A percentile compares a stretch with the other conserved stretches of the same genome.
Evolutionary conservation across 805 yeast species (phyloP).

Genomic region (Spathaspora gorwiae): DNA sequence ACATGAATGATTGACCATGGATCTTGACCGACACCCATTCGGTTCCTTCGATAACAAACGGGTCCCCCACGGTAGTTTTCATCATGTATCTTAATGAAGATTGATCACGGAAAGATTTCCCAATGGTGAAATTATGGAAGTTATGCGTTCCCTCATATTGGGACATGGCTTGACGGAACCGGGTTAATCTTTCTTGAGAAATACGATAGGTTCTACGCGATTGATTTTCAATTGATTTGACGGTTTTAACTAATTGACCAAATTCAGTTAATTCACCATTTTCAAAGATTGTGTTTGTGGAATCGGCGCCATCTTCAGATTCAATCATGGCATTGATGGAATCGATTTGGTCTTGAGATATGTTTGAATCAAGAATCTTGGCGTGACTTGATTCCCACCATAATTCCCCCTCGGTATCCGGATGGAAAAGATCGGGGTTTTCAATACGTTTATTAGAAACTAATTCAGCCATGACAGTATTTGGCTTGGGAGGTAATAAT

Average conservation of each 20-base stretch:
- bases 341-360: constrained; percentile 6
- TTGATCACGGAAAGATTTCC: constrained; percentile 78
- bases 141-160: constrained; percentile 84
- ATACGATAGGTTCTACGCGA: constrained; percentile 69
- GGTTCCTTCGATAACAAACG: constrained; percentile 86
- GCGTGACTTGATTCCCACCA: constrained; percentile 63
- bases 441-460: constrained; percentile 49
- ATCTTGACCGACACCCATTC: constrained; percentile 96
- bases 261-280: constrained; percentile 30
- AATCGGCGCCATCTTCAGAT: constrained; percentile 10
- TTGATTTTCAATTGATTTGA: constrained; percentile 60
- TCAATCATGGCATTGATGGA: constrained; percentile 1
- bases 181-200: constrained; percentile 53
- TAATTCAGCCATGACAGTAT: constrained; percentile 57
- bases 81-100: constrained; percentile 84
- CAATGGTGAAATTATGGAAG: constrained; percentile 83
- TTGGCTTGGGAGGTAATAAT: constrained; percentile 85
- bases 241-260: constrained; percentile 42
- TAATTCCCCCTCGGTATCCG: constrained; percentile 62
- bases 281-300: constrained; percentile 13
- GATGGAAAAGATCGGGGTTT: constrained; percentile 56
- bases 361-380: constrained; percentile 27
- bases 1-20: constrained; percentile 97
- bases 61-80: constrained; percentile 72
- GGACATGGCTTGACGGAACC: constrained; percentile 64